Base-by-base conservation (phyloP, 345 rosid genomes). In the Dovyalis caffra region DNA sequence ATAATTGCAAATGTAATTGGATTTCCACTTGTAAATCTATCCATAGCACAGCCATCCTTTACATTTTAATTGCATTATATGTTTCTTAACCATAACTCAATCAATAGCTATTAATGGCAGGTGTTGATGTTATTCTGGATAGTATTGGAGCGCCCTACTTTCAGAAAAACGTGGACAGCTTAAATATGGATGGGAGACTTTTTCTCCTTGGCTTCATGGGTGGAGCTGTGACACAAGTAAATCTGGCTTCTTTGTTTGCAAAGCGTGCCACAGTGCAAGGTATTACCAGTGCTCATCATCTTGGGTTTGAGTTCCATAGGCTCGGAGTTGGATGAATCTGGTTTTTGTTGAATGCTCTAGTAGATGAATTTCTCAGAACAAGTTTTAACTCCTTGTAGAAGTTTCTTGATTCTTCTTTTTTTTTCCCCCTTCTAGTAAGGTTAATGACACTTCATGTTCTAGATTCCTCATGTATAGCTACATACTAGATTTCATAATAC, bases 261-360 rank as follows among this genome's bases (percentile, higher is more conserved):
- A 92, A 85, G 81, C 94, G 97, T 58, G 89, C 87, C 82, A 92
- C 96, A 1, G 92, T 94, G 76, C 94, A 92, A 92, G 98, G 98
- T 94, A 84, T 15, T 29, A 20, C 26, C 5, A 14, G 33, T 33
- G 29, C 56, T 26, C 65, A 45, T 51, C 12, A 18, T 58, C 8
- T 6, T 62, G 9, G 9, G 43, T 15, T 29, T 32, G 6, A 26
- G 16, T 62, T 38, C 37, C 38, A n/a, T 61, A 28, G 28, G 31
- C 58, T 34, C 34, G 29, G 23, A 53, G 28, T 47, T 53, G 15
- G 28, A 32, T 29, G 32, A 64, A 5, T 31, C 6, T 60, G 66
- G 2, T 21, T n/a, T 33, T 25, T 16, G 21, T 28, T 63, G 2
- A 23, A 9, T 21, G 37, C 61, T 31, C 57, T 20, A 31, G 37